These are phyloP conservation scores for Nigrospora sphaerica DNA, from an alignment of 2,329 filamentous ascomycete genomes.

Conservation along the genomic window DNA sequence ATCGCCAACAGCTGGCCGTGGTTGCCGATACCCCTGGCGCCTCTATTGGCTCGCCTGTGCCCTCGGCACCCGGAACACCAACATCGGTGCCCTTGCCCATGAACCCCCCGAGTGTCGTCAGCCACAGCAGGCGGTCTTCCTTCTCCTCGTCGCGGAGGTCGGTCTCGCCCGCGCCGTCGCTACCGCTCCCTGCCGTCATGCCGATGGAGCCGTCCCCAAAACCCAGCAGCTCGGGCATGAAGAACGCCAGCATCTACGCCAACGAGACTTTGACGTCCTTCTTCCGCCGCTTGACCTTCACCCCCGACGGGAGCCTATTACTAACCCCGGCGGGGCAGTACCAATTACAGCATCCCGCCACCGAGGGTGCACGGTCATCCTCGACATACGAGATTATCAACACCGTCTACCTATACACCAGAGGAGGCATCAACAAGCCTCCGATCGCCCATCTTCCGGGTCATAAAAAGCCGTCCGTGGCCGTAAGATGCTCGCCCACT, in stretches of 20 bases:
- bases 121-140: slow-evolving; percentile 89
- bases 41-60: slow-evolving; percentile 71
- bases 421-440: slow-evolving; percentile 93
- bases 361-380: slow-evolving; percentile 48
- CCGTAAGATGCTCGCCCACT: slow-evolving; percentile 87
- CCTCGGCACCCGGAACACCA: slow-evolving; percentile 89
- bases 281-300: slow-evolving; percentile 88
- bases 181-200: slow-evolving; percentile 93
- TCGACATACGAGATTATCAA: slow-evolving; percentile 82
- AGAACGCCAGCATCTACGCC: slow-evolving; percentile 85
- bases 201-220: slow-evolving; percentile 86
- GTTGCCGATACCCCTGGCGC: slow-evolving; percentile 41
- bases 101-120: slow-evolving; percentile 86
- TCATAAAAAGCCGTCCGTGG: slow-evolving; percentile 96
- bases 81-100: slow-evolving; percentile 85
- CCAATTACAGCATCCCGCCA: slow-evolving; percentile 63
- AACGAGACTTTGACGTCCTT: slow-evolving; percentile 97
- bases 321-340: slow-evolving; percentile 95
- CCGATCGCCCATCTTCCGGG: slow-evolving; percentile 92
- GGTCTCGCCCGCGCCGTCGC: slow-evolving; percentile 84
- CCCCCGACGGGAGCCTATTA: slow-evolving; percentile 87
- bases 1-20: slow-evolving; percentile 56
- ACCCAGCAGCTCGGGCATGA: slow-evolving; percentile 60
- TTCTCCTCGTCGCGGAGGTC: slow-evolving; percentile 83
- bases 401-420: slow-evolving; percentile 96